Evolutionary conservation across 495 filamentous ascomycete genomes (phyloP).

Genomic region (Aspergillus hancockii): DNA sequence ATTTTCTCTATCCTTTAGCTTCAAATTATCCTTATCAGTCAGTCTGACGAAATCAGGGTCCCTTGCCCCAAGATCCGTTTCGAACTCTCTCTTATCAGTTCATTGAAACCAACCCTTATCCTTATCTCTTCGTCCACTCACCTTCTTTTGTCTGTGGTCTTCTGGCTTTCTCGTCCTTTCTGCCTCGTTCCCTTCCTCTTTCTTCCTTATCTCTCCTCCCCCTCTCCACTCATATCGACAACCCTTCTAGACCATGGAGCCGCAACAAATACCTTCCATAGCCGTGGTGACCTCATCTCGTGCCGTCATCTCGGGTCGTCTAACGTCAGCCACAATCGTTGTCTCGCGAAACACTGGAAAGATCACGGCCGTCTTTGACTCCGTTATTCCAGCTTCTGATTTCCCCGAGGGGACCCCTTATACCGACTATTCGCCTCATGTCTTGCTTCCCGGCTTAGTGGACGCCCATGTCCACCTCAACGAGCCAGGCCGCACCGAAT

Average conservation of each 20-base stretch:
- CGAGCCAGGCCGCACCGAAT: constrained; percentile 95
- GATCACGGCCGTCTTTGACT: constrained; percentile 75
- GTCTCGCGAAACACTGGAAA: constrained; percentile 79
- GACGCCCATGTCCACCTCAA: constrained; percentile 98
- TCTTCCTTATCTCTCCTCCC: constrained; percentile 4
- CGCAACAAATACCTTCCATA: constrained; percentile 46
- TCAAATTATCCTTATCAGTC: background rate
- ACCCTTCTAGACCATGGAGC: constrained; percentile 26
- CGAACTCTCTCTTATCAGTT: constrained; percentile 3
- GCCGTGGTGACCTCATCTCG: constrained; percentile 81
- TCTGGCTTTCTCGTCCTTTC: background rate
- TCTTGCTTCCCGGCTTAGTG: constrained; percentile 88
- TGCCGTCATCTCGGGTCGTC: constrained; percentile 64
- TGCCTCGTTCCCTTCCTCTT: background rate
- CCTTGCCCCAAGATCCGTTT: background rate
- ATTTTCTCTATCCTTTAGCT: background rate
- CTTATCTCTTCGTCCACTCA: constrained; percentile 2
- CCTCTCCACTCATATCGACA: constrained; percentile 6
- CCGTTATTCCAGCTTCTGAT: constrained; percentile 66
- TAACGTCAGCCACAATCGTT: constrained; percentile 78
- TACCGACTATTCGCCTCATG: constrained; percentile 79
- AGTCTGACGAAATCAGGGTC: background rate
- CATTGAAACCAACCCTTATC: background rate
- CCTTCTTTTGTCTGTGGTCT: background rate
- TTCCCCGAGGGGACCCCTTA: constrained; percentile 77